Base-by-base conservation (phyloP, 805 yeast genomes). In the Blastobotrys peoriensis region DNA sequence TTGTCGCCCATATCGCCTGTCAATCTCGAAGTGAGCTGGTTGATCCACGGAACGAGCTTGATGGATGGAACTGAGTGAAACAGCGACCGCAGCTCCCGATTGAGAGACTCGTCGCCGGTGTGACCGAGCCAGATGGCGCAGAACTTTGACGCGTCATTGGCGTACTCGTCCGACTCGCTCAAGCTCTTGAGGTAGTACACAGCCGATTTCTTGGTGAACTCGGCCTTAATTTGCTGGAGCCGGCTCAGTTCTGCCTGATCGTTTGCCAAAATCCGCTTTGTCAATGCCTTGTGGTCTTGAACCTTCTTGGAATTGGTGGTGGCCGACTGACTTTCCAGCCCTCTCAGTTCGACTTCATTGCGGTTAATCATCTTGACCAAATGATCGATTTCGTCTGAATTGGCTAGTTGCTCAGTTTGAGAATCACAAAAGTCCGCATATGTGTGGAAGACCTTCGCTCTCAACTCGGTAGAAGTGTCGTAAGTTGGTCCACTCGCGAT, bases 81-180 rank as follows among this genome's bases (percentile, higher is more conserved):
- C 3, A 66, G 63, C 2, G 58, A 52, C 10, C 55, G 55, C 6
- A 84, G 66, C 5, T 63, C 53, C 3, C 45, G 48, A 50, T 77
- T 81, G 3, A 83, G 64, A 0, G 56, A 60, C 1, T 62, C 71
- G 27, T 69, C 68, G 4, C 60, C 58, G 2, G 79, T 70, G 52
- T 78, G 73, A 48, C 81, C 84, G 33, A 91, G 68, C 95, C 97
- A 91, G 8, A 91, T 61, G 0, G 89, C 83, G 61, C 89, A 82
- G 49, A 89, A 82, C 45, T 85, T 75, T 57, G 86, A 94, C 22
- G 83, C 65, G 41, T 77, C 82, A 47, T 75, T 78, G 43, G 71
- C 74, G 47, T 60, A 68, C 2, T 55, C 55, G 38, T 71, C 75
- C 36, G 70, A 60, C 16, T 66, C 61, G 1, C 70, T 59, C n/a